Evolutionary conservation across 495 filamentous ascomycete genomes (phyloP).

Genomic region (Xylaria scruposa): DNA sequence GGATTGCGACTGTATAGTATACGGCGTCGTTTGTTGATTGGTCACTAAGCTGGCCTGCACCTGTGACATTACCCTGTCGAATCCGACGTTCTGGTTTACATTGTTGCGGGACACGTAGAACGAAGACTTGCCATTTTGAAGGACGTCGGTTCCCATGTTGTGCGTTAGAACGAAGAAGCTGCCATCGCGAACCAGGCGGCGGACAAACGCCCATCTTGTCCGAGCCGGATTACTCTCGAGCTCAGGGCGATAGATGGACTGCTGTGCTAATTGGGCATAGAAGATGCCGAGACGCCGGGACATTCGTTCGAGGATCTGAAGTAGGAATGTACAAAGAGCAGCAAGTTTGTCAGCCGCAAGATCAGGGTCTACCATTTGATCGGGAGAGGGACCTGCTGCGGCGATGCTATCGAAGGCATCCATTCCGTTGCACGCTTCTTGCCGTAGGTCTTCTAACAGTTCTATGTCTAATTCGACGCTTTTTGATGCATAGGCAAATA

Average conservation of each 20-base stretch:
- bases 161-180: conserved; percentile 56
- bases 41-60: conserved; percentile 45
- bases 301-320: conserved; percentile 57
- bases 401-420: conserved; percentile 56
- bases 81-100: conserved; percentile 43
- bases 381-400: conserved; percentile 32
- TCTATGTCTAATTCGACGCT: conserved; percentile 55
- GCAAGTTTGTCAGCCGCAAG: conserved; percentile 39
- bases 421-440: conserved; percentile 58
- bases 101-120: conserved; percentile 36
- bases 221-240: conserved; percentile 57
- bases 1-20: conserved; percentile 25
- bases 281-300: conserved; percentile 54
- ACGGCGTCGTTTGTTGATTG: conserved; percentile 27
- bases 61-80: conserved; percentile 52
- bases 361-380: conserved; percentile 32
- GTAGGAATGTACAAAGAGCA: conserved; percentile 52
- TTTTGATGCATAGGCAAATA: conserved; percentile 54
- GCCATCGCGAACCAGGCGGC: conserved; percentile 51
- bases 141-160: conserved; percentile 43
- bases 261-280: conserved; percentile 52
- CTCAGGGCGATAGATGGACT: conserved; percentile 52
- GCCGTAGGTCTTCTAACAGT: conserved; percentile 56
- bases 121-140: conserved; percentile 38
- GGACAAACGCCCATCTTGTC: conserved; percentile 54